A percentile compares a stretch with the other conserved stretches of the same genome.
Evolutionary conservation across 129 eudicot genomes (phyloP).

Genomic region (Solidago caesia): DNA sequence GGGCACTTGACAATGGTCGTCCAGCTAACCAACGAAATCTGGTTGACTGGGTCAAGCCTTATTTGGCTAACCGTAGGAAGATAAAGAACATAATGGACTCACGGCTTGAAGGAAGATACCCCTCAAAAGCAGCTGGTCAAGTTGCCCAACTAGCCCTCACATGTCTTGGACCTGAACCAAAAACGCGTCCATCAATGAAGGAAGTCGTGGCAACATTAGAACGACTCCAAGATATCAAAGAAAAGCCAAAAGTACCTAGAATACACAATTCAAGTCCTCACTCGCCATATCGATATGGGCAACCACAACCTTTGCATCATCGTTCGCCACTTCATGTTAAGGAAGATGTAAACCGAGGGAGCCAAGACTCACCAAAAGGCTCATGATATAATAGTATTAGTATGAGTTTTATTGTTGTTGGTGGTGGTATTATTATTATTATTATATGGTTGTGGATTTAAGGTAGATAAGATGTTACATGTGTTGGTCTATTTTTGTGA

Average conservation of each 20-base stretch:
- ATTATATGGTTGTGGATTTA: constrained; percentile 20
- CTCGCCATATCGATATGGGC: constrained; percentile 30
- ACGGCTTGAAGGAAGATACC: constrained; percentile 81
- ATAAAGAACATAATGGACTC: constrained; percentile 70
- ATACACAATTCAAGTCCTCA: constrained; percentile 36
- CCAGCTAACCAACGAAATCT: constrained; percentile 54
- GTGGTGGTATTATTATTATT: too few relatives aligned
- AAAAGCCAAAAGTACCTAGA: constrained; percentile 57
- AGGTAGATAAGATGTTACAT: constrained; percentile 14
- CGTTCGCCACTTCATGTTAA: constrained; percentile 50
- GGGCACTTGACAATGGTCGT: constrained; percentile 69
- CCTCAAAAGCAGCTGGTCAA: constrained; percentile 59
- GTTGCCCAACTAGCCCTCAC: constrained; percentile 74
- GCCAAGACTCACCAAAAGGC: constrained; percentile 31
- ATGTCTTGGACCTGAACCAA: constrained; percentile 65
- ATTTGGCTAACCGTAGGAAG: constrained; percentile 57
- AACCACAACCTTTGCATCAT: constrained; percentile 41
- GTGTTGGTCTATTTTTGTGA: constrained; percentile 14
- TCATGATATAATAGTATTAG: constrained; percentile 21
- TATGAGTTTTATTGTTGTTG: constrained; percentile 11
- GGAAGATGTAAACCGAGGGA: constrained; percentile 31
- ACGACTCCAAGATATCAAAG: constrained; percentile 43
- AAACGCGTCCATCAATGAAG: constrained; percentile 67
- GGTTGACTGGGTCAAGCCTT: constrained; percentile 78
- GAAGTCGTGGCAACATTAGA: constrained; percentile 69